Base-by-base conservation (phyloP, 202 grass and related monocot genomes). In the Brachypodium distachyon region DNA sequence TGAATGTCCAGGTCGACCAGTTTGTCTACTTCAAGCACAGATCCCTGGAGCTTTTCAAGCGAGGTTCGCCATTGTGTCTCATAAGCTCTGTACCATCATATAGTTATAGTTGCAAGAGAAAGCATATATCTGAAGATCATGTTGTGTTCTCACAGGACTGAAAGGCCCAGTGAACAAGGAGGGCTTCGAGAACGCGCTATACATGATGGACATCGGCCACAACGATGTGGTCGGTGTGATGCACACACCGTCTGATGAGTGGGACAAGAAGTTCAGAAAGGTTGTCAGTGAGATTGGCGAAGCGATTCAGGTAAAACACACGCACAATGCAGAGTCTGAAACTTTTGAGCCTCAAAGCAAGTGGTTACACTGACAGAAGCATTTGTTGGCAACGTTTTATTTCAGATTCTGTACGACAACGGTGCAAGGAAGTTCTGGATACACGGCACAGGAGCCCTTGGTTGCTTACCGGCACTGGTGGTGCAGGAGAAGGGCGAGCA, bases 131-230 rank as follows among this genome's bases (percentile, higher is more conserved):
- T 65, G 21, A 80, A 29, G 48, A 7, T 34, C 34, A 27, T 53
- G 17, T 8, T 1, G 6, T 32, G 75, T 54, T 16, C 4, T 48
- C 77, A 14, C 58, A 83, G 82, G 59, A 65, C 32, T 71, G n/a
- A 83, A 72, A 32, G 82, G 76, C 0, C 76, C 77, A 4, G 73
- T 90, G 26, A 74, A 68, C 81, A 82, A 83, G 68, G 82, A 86
- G 23, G 91, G 88, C 6, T 94, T 94, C 47, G 58, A 74, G 47
- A 90, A 82, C 4, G 91, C 88, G 2, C 78, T 94, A 7, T 94
- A 94, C 68, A 80, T 73, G 74, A 83, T 90, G 64, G 91, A 94
- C 67, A 90, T 94, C 1, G 91, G 91, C 21, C 91, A 94, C 79
- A 94, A 94, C 17, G 91, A 94, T 67, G 73, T 90, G 43, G 59